Conservation (phyloP, 345 rosid genomes). For the Eutrema japonicum region DNA sequence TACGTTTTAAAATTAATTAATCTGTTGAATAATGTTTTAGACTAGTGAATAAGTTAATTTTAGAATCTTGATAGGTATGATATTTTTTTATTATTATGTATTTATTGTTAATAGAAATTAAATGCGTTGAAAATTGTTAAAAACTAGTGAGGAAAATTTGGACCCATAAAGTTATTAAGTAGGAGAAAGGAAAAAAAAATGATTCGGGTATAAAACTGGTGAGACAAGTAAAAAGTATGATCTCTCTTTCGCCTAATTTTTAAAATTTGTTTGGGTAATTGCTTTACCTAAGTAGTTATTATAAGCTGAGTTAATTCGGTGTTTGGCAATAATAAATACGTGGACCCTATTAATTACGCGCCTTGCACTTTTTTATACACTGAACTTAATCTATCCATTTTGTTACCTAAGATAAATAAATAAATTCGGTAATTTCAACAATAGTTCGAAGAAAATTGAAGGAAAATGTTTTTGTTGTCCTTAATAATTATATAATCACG, state of each 20-base stretch:
- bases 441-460: background rate
- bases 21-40: background rate
- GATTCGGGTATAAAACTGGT: background rate
- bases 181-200: background rate
- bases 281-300: conserved; percentile 2
- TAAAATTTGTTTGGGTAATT: background rate
- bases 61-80: background rate
- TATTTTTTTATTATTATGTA: background rate
- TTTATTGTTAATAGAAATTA: background rate
- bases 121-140: background rate
- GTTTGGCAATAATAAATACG: conserved; percentile 21
- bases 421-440: background rate
- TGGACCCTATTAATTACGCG: conserved; percentile 5
- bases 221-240: conserved; percentile 19
- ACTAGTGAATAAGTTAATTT: background rate
- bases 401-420: background rate
- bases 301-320: conserved; percentile 21
- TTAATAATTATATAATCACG: conserved; percentile 1
- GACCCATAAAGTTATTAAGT: background rate
- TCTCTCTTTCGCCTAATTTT: conserved; percentile 16
- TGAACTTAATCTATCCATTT: background rate
- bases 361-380: conserved; percentile 11
- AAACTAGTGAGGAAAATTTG: background rate
- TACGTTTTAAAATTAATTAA: background rate
- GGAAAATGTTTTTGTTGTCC: background rate